Evolutionary conservation across 1,139 yeast genomes (phyloP).

Genomic region (Taphrina confusa): DNA sequence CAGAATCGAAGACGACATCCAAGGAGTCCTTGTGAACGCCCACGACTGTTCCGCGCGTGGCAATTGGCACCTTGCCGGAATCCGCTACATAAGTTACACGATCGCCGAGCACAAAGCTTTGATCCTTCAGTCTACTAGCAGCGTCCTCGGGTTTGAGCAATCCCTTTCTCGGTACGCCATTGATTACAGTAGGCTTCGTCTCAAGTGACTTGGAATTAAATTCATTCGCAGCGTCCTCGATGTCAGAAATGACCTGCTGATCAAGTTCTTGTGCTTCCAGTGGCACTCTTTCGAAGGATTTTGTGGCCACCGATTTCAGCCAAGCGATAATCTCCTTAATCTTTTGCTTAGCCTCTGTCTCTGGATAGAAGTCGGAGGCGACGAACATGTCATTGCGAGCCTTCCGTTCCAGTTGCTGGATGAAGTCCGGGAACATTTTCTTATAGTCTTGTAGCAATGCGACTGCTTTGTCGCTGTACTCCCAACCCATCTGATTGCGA

Average conservation of each 20-base stretch:
- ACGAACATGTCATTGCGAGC: conserved; percentile 35
- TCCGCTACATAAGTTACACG: conserved; percentile 82
- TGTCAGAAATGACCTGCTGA: conserved; percentile 61
- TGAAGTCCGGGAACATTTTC: conserved; percentile 62
- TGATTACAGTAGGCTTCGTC: conserved; percentile 59
- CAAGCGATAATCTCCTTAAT: conserved; percentile 47
- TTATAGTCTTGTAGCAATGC: conserved; percentile 65
- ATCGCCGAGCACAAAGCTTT: conserved; percentile 82
- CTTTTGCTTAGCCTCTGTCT: conserved; percentile 13
- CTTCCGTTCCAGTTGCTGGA: conserved; percentile 49
- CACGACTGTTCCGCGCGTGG: conserved; percentile 87
- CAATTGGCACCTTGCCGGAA: conserved; percentile 86
- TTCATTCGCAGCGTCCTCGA: conserved; percentile 64
- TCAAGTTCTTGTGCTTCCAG: conserved; percentile 80
- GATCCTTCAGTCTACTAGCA: conserved; percentile 69
- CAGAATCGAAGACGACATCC: conserved; percentile 79
- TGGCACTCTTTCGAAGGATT: conserved; percentile 61
- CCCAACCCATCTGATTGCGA: conserved; percentile 73
- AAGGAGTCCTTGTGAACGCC: conserved; percentile 61
- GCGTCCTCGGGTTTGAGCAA: conserved; percentile 76
- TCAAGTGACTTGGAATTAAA: conserved; percentile 51
- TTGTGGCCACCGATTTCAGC: conserved; percentile 57
- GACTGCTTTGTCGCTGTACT: conserved; percentile 73
- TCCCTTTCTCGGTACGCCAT: conserved; percentile 84
- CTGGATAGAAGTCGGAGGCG: conserved; percentile 47